Evolutionary conservation across 2,329 filamentous ascomycete genomes (phyloP).

Genomic region (Pseudogymnoascus verrucosus): DNA sequence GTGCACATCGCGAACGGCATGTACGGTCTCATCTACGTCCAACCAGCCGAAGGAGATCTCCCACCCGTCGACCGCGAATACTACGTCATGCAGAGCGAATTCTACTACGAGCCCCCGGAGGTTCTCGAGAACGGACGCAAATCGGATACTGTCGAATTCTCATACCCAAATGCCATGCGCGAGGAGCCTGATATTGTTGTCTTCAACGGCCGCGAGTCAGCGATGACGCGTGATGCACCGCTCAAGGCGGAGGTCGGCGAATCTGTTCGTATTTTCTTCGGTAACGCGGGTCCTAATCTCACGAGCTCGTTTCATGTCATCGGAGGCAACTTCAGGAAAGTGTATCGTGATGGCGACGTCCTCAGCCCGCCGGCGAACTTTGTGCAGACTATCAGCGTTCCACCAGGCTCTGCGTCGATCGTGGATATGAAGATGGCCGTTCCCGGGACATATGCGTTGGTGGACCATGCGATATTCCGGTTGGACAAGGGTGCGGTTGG

Average conservation of each 20-base stretch:
- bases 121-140: constrained; percentile 25
- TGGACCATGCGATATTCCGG: constrained; percentile 30
- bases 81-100: constrained; percentile 32
- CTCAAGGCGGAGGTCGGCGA: constrained; percentile 27
- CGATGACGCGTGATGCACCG: constrained; percentile 26
- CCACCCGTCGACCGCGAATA: constrained; percentile 29
- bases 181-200: constrained; percentile 28
- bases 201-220: constrained; percentile 29
- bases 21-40: constrained; percentile 32
- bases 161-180: constrained; percentile 28
- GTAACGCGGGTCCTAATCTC: constrained; percentile 29
- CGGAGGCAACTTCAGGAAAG: constrained; percentile 24
- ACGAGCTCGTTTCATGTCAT: constrained; percentile 30
- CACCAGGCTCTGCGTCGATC: constrained; percentile 25
- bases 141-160: constrained; percentile 27
- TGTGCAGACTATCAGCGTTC: constrained; percentile 24
- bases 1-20: constrained; percentile 33
- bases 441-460: constrained; percentile 28
- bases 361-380: constrained; percentile 24
- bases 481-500: constrained; percentile 30
- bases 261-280: constrained; percentile 30
- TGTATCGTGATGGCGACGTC: constrained; percentile 28
- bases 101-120: constrained; percentile 31
- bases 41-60: constrained; percentile 26
- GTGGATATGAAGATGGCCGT: constrained; percentile 28